Conservation (phyloP, 2,329 filamentous ascomycete species). For the Verticillium tricorpus region DNA sequence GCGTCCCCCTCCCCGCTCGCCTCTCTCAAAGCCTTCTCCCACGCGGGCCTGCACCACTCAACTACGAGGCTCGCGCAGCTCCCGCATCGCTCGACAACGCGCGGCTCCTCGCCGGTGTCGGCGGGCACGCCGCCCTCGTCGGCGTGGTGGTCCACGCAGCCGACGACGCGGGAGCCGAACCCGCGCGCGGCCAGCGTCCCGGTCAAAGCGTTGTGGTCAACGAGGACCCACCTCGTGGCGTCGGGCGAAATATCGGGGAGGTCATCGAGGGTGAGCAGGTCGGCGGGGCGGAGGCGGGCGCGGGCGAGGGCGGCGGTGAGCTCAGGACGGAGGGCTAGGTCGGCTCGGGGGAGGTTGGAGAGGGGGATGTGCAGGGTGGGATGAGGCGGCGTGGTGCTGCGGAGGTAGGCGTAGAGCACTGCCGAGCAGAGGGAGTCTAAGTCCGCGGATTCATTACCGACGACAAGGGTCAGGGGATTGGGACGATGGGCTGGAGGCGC, state of each 20-base stretch:
- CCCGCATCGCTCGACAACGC: slow-evolving; percentile 62
- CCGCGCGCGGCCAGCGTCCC: slow-evolving; percentile 48
- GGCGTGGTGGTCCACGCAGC: slow-evolving; percentile 74
- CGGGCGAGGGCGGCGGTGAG: slow-evolving; percentile 60
- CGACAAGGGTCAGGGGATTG: slow-evolving; percentile 53
- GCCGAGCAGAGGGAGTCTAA: slow-evolving; percentile 77
- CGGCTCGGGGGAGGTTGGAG: slow-evolving; percentile 63
- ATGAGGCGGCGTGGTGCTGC: slow-evolving; percentile 51
- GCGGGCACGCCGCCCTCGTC: slow-evolving; percentile 57
- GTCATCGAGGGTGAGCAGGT: slow-evolving; percentile 61
- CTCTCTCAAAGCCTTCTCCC: slow-evolving; percentile 39
- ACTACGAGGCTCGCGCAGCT: slow-evolving; percentile 71
- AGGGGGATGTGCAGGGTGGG: slow-evolving; percentile 63
- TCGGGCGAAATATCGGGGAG: slow-evolving; percentile 43
- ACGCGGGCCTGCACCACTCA: slow-evolving; percentile 51
- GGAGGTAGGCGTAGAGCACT: slow-evolving; percentile 69
- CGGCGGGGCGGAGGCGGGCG: slow-evolving; percentile 52
- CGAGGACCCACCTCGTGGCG: slow-evolving; percentile 65
- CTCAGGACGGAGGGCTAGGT: slow-evolving; percentile 69
- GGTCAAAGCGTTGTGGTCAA: slow-evolving; percentile 74
- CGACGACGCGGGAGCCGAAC: slow-evolving; percentile 51
- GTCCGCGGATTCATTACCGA: slow-evolving; percentile 68
- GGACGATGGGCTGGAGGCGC: slow-evolving; percentile 38
- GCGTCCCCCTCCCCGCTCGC: slow-evolving; percentile 35
- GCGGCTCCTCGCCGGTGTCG: slow-evolving; percentile 42